Percentiles rank a stretch among this genome's conserved stretches.
These are phyloP conservation scores for Luzula sylvatica DNA, from an alignment of 176 grass and related monocot species.

Conservation along the genomic window DNA sequence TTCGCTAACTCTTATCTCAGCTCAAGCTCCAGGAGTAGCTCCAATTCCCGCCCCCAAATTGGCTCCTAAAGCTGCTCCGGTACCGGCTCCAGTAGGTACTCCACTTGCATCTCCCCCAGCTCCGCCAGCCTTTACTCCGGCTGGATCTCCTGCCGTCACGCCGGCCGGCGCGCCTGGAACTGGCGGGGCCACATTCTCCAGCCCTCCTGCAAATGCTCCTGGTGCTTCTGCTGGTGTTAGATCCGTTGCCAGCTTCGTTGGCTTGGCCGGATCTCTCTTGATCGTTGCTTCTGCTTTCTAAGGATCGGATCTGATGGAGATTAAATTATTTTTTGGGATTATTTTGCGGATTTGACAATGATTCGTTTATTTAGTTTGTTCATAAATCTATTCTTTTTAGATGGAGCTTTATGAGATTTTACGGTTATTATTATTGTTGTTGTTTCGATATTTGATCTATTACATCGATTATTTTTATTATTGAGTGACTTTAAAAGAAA, in stretches of 20 bases:
- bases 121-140: neutral
- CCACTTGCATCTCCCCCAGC: slow-evolving; percentile 7
- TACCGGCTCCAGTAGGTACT: neutral
- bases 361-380: too few species aligned
- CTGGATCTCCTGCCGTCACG: neutral
- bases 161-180: neutral
- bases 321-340: too few species aligned
- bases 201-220: slow-evolving; percentile 1
- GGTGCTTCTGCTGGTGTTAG: neutral
- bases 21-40: neutral
- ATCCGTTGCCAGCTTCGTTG: slow-evolving; percentile 8
- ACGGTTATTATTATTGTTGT: too few species aligned
- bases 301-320: neutral
- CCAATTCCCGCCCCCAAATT: slow-evolving; percentile 3
- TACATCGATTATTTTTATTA: too few species aligned
- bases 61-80: slow-evolving; percentile 2
- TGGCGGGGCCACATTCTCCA: neutral
- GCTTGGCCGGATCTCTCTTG: slow-evolving; percentile 1
- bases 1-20: neutral
- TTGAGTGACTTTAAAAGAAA: too few species aligned
- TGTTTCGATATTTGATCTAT: too few species aligned
- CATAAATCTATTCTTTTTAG: too few species aligned
- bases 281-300: slow-evolving; percentile 11
- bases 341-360: too few species aligned
- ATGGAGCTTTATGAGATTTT: too few species aligned